Percentiles rank a stretch among this genome's conserved stretches.
These are phyloP conservation scores for Sugiyamaella novakii DNA, from an alignment of 1,139 yeast genomes.

Conservation along the genomic window DNA sequence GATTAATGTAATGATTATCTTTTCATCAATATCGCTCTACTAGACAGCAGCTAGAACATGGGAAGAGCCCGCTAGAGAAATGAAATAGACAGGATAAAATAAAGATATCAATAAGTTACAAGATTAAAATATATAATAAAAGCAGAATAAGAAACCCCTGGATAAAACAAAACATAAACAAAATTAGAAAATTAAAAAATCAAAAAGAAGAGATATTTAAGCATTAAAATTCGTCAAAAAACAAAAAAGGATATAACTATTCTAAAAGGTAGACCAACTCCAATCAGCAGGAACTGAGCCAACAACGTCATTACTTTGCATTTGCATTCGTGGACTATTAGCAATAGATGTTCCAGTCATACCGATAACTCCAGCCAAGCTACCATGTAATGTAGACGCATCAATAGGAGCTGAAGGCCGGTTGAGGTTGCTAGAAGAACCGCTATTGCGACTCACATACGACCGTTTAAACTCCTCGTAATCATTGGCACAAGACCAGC, in stretches of 20 bases:
- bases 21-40: too few species aligned
- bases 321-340: slow-evolving; percentile 8
- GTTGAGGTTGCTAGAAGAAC: background rate
- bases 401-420: slow-evolving; percentile 10
- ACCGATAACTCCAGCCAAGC: slow-evolving; percentile 5
- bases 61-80: too few species aligned
- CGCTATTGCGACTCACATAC: background rate
- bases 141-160: slow-evolving; percentile 8
- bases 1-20: too few species aligned
- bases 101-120: slow-evolving; percentile 8
- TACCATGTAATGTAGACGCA: background rate
- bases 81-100: too few species aligned
- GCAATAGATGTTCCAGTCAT: slow-evolving; percentile 1
- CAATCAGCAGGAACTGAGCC: slow-evolving; percentile 46
- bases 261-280: slow-evolving; percentile 49
- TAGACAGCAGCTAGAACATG: too few species aligned
- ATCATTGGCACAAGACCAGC: slow-evolving; percentile 71
- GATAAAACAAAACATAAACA: slow-evolving; percentile 2
- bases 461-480: slow-evolving; percentile 36
- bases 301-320: slow-evolving; percentile 12
- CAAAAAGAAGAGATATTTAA: background rate
- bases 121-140: slow-evolving; percentile 3
- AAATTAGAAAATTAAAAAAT: background rate
- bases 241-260: slow-evolving; percentile 5
- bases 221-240: slow-evolving; percentile 15